phyloP scores from a whole-genome alignment of 2,329 filamentous ascomycete species.

The Macrophomina pseudophaseolina region DNA sequence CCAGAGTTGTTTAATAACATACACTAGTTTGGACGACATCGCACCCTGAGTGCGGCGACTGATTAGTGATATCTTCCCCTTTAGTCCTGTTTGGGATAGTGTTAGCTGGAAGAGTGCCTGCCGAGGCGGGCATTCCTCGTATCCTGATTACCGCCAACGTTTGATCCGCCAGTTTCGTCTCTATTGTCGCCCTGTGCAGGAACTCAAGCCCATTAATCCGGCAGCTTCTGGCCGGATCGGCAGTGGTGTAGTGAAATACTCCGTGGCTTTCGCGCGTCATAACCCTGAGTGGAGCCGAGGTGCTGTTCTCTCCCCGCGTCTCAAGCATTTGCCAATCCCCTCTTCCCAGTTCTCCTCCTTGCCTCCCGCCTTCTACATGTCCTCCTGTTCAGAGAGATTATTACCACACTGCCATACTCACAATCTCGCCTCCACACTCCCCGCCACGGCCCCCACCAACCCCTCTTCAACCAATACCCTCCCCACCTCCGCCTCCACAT shows the following conservation, averaged over 20 bases:
- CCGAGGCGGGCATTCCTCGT: slow-evolving; percentile 2
- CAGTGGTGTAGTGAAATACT: neutral
- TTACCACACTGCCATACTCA: neutral
- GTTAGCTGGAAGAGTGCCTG: neutral
- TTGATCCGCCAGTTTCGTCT: neutral
- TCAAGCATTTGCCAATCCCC: too few species aligned
- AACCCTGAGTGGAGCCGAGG: too few species aligned
- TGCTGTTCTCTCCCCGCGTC: too few species aligned
- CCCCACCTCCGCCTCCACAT: slow-evolving; percentile 32
- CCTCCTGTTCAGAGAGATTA: too few species aligned
- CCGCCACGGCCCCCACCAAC: neutral
- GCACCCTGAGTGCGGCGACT: too few species aligned
- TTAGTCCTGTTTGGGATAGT: neutral
- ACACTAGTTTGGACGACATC: too few species aligned
- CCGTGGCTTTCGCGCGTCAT: too few species aligned
- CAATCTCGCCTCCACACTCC: slow-evolving; percentile 1
- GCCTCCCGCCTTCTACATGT: too few species aligned
- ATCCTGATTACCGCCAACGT: slow-evolving; percentile 1
- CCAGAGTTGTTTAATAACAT: too few species aligned
- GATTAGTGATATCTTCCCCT: too few species aligned
- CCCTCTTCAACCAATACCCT: slow-evolving; percentile 21
- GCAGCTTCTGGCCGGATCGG: neutral
- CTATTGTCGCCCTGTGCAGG: too few species aligned
- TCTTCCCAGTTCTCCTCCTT: too few species aligned
- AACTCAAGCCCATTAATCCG: neutral